These are phyloP conservation scores for Cladobotryum mycophilum DNA, from an alignment of 2,329 filamentous ascomycete genomes.

Conservation along the genomic window DNA sequence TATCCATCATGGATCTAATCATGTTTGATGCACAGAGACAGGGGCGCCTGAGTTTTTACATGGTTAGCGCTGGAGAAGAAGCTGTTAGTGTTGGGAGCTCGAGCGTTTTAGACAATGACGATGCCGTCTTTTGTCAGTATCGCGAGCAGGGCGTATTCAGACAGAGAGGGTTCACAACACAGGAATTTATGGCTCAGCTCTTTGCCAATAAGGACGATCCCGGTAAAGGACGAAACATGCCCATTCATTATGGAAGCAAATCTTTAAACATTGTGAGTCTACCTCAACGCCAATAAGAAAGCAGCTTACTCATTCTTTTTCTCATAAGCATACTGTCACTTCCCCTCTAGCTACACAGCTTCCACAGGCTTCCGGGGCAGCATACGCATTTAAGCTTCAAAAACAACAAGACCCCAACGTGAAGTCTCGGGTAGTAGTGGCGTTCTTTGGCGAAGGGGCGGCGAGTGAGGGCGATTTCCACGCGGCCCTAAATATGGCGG, in stretches of 20 bases:
- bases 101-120: conserved; percentile 72
- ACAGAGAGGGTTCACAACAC: conserved; percentile 78
- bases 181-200: conserved; percentile 91
- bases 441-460: conserved; percentile 87
- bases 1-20: conserved; percentile 87
- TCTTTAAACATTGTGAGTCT: conserved; percentile 71
- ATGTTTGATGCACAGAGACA: conserved; percentile 98
- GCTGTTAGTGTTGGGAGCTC: conserved; percentile 87
- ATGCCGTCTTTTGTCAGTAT: conserved; percentile 93
- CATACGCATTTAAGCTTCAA: conserved; percentile 81
- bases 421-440: conserved; percentile 64
- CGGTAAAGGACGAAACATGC: conserved; percentile 89
- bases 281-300: neutral
- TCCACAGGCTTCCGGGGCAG: conserved; percentile 79
- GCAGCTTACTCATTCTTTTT: conserved; percentile 8
- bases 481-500: conserved; percentile 83
- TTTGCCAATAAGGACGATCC: conserved; percentile 80
- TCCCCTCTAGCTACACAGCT: conserved; percentile 84
- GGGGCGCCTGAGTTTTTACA: conserved; percentile 92
- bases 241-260: conserved; percentile 85
- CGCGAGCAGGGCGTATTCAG: conserved; percentile 87
- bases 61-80: conserved; percentile 93
- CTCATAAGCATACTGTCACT: conserved; percentile 65
- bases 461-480: conserved; percentile 91
- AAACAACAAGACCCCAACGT: conserved; percentile 63